Evolutionary conservation across 2,329 filamentous ascomycete genomes (phyloP), one percentile per base, ranked within the genome.

Genomic region (Sporothrix globosa): DNA sequence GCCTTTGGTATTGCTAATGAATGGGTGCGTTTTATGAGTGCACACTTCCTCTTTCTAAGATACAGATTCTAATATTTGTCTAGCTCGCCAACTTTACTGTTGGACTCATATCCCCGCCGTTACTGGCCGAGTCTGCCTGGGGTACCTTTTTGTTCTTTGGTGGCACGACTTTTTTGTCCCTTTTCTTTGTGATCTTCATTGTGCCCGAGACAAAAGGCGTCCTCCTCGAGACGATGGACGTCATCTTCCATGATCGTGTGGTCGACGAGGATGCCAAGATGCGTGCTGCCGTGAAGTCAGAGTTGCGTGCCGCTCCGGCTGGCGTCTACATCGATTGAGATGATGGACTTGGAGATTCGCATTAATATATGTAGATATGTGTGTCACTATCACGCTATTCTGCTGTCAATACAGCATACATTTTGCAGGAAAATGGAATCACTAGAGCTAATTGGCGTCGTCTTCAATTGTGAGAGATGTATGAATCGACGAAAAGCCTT

Each of bases 1-100:
- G 60, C 60, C 21, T 63, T 63, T 30, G 60, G 60, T n/a, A 63
- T 63, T 48, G 60, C 60, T 4, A 63, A 63, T 19, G 60, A 63
- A 17, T 63, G 41, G 50, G 50, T 52, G 13, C 1, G 41, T 46
- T 46, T 11, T 14, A 46, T 44, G 41, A 44, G 27, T 27, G 1
- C 41, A 46, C 41, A 3, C 14, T 46, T 10, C 41, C 41, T 46
- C 41, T 44, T 44, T 46, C 10, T 14, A 46, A 46, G 27, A 27
- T 27, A 27, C 27, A 27, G 4, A 27, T 27, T 27, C 4, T 3
- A 46, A 14, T 14, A 46, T 46, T 11, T 3, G 7, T 52, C 21
- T 52, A 52, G 21, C 60, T 63, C 11, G 60, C 60, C 60, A 63
- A 63, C 21, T 63, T 63, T 13, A 63, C 60, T 2, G 60, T 48